Evolutionary conservation across 2,329 filamentous ascomycete species (phyloP), one percentile per base, ranked within the genome.

Genomic region (Cordyceps cicadae): DNA sequence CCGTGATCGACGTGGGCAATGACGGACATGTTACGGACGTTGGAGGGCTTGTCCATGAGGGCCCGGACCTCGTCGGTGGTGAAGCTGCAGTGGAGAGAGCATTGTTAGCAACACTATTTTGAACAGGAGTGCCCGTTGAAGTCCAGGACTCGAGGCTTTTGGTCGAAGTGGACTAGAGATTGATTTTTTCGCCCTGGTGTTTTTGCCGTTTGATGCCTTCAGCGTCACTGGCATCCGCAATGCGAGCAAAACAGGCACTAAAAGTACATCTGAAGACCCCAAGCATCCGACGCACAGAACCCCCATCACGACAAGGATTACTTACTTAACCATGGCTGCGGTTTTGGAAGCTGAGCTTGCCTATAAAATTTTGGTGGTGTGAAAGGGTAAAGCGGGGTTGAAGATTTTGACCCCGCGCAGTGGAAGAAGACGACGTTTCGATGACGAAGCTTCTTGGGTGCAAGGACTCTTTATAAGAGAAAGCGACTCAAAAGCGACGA

Each of bases 1-100:
- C 94, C 94, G 87, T 99, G 94, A 81, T 99, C 94, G 87, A 99
- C 92, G 84, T 99, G 94, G 79, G 94, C 94, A 91, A 97, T 97
- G 79, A 99, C 94, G 83, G 92, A 97, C 93, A 97, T 97, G 87
- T 97, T 97, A 80, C 84, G 83, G 77, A 87, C 84, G 78, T 88
- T 87, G 75, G 77, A 82, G 70, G 89, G 87, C 81, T 87, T 87
- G 86, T 91, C 88, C 88, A 89, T 90, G 76, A 89, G 72, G 72
- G 65, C 70, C 78, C 88, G 87, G 78, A 92, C 89, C 86, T 91
- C 92, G 78, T 97, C 93, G 81, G 97, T 88, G 75, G 94, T 97
- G 88, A 97, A 97, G 88, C 92, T 97, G 75, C 9, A 41, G 43
- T 17, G 14, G 29, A 11, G 43, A 26, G 32, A 60, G 63, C 60